Evolutionary conservation across 768 basidiomycete species (phyloP), one percentile per base, ranked within the genome.

Genomic region (Boletus tomentosulus): DNA sequence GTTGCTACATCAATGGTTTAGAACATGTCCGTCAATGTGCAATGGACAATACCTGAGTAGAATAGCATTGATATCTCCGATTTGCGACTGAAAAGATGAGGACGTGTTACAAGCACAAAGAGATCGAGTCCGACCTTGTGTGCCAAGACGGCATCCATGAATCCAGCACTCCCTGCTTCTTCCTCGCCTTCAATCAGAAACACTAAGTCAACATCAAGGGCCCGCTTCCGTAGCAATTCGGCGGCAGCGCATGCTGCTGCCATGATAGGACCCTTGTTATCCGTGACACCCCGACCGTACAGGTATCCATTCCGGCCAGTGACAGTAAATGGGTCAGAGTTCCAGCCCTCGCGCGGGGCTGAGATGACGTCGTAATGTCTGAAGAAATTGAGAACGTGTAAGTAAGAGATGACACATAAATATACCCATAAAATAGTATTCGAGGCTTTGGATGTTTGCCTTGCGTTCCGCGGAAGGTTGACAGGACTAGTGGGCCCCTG

Each of bases 311-410:
- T 93, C 11, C 84, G 79, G 3, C 93, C 93, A 0, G 80, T 80
- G 57, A 98, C 71, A 7, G 73, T 76, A 73, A 92, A 99, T 0
- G 97, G 96, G 54, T 92, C 85, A 2, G 87, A 85, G 22, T 78
- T 71, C 96, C 96, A 98, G 12, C 85, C 82, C 6, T 81, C 74
- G 10, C 74, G 70, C 0, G 83, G 84, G 0, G 94, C 93, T 0
- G 87, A 76, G 46, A 98, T 91, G n/a, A 98, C 92, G 62, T 99
- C 97, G 73, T 98, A 99, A 68, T 99, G 97, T 2, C 92, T 92
- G 46, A 3, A 33, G 46, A 35, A 22, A 19, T 25, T 42, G 1
- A 54, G 34, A 48, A 16, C n/a, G 19, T 13, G 37, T 7, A 37
- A 24, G 8, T 24, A 44, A 12, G 27, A 27, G 28, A 51, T 2